Evolutionary conservation across 441 rosid genomes (phyloP).

Genomic region (Metrosideros polymorpha): DNA sequence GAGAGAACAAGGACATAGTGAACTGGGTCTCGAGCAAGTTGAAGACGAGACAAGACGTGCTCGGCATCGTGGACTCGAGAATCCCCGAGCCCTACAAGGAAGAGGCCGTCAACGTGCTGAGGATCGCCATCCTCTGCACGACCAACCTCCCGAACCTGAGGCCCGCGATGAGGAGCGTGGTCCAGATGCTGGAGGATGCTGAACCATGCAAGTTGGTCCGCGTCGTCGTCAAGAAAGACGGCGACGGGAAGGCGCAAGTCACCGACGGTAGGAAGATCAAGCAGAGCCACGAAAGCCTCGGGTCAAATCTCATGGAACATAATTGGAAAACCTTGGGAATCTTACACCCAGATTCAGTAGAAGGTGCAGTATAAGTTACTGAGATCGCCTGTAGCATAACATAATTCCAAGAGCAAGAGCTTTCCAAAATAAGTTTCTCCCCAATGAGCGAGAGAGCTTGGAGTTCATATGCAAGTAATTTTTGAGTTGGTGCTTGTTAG

Average conservation of each 20-base stretch:
- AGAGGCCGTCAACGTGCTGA: constrained; percentile 2
- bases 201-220: not conserved
- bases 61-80: constrained; percentile 3
- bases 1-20: constrained; percentile 77
- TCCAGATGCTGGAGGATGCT: constrained; percentile 11
- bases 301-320: not conserved
- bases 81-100: not conserved
- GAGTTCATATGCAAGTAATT: not conserved
- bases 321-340: not conserved
- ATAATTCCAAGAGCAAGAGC: not conserved
- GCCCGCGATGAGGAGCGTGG: constrained; percentile 10
- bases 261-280: not conserved
- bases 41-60: constrained; percentile 4
- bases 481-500: not conserved
- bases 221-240: not conserved
- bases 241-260: not conserved
- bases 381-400: not conserved
- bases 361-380: not conserved
- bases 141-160: not conserved
- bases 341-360: not conserved
- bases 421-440: not conserved
- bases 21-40: constrained; percentile 60
- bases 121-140: constrained; percentile 7
- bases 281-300: not conserved
- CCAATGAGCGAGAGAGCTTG: not conserved